Conservation (phyloP, 371 early-diverging fungal genomes). For the Mortierella sp. region DNA sequence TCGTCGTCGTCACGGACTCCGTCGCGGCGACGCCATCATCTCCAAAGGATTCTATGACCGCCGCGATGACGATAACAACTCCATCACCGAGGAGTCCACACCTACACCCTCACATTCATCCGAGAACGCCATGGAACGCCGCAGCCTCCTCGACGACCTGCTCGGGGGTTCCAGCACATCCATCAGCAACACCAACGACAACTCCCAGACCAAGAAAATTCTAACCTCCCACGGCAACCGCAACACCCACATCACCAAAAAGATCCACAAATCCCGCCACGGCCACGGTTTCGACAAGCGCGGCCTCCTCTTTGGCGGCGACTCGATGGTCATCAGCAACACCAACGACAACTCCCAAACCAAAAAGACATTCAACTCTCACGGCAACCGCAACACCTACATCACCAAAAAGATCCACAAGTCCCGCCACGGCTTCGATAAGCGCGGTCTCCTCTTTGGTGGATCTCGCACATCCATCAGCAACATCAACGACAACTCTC, state of each 20-base stretch:
- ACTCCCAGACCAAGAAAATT: conserved; percentile 26
- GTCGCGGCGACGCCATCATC: not conserved
- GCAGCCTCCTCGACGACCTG: conserved; percentile 23
- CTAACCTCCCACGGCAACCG: conserved; percentile 33
- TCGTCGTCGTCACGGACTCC: not conserved
- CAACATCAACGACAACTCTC: conserved; percentile 11
- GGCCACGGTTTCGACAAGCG: not conserved
- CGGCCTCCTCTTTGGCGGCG: conserved; percentile 12
- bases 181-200: conserved; percentile 35
- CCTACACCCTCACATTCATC: too few species aligned
- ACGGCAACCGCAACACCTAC: conserved; percentile 2
- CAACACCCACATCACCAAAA: conserved; percentile 1
- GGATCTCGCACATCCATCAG: not conserved
- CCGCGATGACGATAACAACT: not conserved
- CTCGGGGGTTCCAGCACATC: conserved; percentile 17
- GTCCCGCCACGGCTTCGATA: not conserved
- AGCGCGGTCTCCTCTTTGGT: conserved; percentile 2
- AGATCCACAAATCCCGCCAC: not conserved
- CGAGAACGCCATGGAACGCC: conserved; percentile 8
- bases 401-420: not conserved
- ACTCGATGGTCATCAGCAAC: conserved; percentile 15
- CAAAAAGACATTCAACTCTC: conserved; percentile 13
- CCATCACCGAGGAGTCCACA: not conserved
- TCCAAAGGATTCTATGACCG: conserved; percentile 19
- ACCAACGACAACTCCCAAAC: conserved; percentile 21